Evolutionary conservation across 495 filamentous ascomycete species (phyloP).

Genomic region (Hypoxylon perforatum): DNA sequence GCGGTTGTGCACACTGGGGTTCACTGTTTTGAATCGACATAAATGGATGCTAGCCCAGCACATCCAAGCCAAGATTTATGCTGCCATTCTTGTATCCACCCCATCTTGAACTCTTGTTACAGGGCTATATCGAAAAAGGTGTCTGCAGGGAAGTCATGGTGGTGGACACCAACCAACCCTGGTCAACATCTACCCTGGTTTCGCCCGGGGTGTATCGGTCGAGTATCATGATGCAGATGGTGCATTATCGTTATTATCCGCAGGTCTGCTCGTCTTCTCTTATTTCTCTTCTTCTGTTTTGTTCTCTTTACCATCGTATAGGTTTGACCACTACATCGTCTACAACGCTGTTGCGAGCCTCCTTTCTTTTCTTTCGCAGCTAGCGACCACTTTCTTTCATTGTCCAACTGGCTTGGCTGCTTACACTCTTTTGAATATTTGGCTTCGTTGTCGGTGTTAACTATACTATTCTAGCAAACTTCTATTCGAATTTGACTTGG

Average conservation of each 20-base stretch:
- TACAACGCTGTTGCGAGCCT: constrained; percentile 61
- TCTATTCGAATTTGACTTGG: constrained; percentile 41
- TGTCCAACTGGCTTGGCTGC: constrained; percentile 69
- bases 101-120: constrained; percentile 40
- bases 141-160: constrained; percentile 32
- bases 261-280: constrained; percentile 39
- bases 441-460: constrained; percentile 58
- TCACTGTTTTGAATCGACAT: constrained; percentile 43
- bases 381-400: constrained; percentile 65
- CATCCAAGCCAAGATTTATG: constrained; percentile 46
- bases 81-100: constrained; percentile 43
- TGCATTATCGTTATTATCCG: constrained; percentile 47
- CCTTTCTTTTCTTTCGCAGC: constrained; percentile 61
- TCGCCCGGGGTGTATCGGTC: constrained; percentile 36
- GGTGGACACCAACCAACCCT: constrained; percentile 29
- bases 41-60: constrained; percentile 35
- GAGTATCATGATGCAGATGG: constrained; percentile 43
- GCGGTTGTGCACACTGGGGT: constrained; percentile 27
- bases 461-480: constrained; percentile 52
- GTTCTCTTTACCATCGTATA: constrained; percentile 52
- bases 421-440: constrained; percentile 63
- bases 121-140: constrained; percentile 29
- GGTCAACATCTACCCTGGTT: constrained; percentile 36
- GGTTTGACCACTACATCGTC: constrained; percentile 55
- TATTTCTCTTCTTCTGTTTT: constrained; percentile 49